phyloP scores from a whole-genome alignment of 768 basidiomycete species.

The Boletellus ananiceps region DNA sequence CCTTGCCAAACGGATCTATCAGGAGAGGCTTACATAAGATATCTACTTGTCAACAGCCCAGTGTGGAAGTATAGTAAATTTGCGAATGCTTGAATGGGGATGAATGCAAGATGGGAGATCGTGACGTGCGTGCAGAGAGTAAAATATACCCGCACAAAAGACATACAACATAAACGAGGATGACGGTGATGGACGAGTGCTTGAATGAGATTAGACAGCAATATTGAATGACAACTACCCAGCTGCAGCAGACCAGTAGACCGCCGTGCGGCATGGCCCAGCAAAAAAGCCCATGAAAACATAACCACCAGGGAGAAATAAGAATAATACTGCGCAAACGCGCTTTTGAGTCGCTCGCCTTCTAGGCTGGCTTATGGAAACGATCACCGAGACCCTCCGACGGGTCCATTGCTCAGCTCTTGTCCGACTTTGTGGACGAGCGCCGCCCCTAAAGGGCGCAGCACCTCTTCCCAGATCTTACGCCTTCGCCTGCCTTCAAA shows the following conservation, averaged over 20 bases:
- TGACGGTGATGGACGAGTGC: background rate
- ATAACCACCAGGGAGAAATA: background rate
- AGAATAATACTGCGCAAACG: background rate
- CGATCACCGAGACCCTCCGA: conserved; percentile 19
- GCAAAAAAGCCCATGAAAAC: conserved; percentile 4
- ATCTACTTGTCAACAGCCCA: too few relatives aligned
- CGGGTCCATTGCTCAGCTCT: conserved; percentile 72
- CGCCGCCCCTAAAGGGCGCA: conserved; percentile 63
- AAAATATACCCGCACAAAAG: background rate
- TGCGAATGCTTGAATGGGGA: background rate
- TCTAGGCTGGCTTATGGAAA: background rate
- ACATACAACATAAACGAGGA: background rate
- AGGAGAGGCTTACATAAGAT: background rate
- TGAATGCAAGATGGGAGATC: background rate
- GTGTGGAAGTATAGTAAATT: too few relatives aligned
- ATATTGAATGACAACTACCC: background rate
- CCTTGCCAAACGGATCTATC: background rate
- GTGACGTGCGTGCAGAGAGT: background rate
- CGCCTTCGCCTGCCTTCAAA: conserved; percentile 62
- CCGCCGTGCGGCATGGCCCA: background rate
- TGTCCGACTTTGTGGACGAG: conserved; percentile 70
- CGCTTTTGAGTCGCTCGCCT: conserved; percentile 8
- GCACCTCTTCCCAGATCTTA: conserved; percentile 56
- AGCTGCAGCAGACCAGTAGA: background rate
- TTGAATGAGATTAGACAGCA: background rate